Conservation (phyloP, 1,139 yeast genomes). For the Sugiyamaella paludigena region DNA sequence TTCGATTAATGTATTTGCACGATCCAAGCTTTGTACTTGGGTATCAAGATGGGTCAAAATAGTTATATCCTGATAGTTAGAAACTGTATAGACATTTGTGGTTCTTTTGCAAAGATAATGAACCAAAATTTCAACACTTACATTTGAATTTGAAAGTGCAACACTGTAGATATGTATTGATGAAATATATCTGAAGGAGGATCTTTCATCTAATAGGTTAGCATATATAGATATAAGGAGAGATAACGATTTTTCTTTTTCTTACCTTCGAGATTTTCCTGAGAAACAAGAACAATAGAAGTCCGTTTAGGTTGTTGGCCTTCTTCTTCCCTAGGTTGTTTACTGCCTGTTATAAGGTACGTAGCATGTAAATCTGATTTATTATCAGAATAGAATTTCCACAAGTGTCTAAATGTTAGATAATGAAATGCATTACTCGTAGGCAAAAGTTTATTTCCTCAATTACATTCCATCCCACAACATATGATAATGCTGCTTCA, state of each 20-base stretch:
- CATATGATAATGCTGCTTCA: too few relatives aligned
- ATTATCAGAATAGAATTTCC: conserved; percentile 21
- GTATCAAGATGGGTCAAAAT: conserved; percentile 5
- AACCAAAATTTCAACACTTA: conserved; percentile 5
- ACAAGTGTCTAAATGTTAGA: conserved; percentile 18
- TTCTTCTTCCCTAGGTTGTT: conserved; percentile 4
- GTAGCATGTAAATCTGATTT: conserved; percentile 18
- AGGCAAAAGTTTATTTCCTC: too few relatives aligned
- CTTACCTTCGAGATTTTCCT: conserved; percentile 15
- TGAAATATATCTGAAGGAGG: conserved; percentile 16
- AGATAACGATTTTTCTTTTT: not conserved
- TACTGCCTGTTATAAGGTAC: conserved; percentile 18
- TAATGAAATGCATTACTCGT: too few relatives aligned
- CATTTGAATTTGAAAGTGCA: conserved; percentile 20
- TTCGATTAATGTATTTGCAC: not conserved
- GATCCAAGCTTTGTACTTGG: conserved; percentile 10
- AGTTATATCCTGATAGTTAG: conserved; percentile 5
- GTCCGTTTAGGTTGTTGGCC: not conserved
- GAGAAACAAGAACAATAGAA: conserved; percentile 16
- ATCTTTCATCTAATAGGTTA: conserved; percentile 14
- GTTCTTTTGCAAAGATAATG: not conserved
- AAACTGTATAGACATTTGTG: not conserved
- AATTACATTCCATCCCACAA: too few relatives aligned
- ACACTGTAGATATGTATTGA: conserved; percentile 27
- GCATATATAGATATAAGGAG: not conserved